These are phyloP conservation scores for Pleodorina starrii DNA, from an alignment of 139 green algal species.

Conservation along the genomic window DNA sequence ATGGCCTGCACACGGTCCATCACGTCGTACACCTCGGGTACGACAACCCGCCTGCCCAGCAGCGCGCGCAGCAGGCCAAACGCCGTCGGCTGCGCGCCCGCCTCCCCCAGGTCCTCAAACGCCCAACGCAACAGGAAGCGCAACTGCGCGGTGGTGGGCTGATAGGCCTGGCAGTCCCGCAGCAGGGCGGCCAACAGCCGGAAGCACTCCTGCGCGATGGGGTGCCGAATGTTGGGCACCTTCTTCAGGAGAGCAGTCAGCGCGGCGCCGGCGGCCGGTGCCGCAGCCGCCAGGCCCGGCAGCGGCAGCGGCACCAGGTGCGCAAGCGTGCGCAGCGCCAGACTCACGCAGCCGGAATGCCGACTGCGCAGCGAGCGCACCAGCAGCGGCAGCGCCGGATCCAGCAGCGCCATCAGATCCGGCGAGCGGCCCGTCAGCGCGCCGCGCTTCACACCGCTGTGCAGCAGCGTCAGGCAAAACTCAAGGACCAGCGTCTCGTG, in stretches of 20 bases:
- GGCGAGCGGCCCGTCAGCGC: slow-evolving; percentile 56
- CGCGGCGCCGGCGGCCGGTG: slow-evolving; percentile 55
- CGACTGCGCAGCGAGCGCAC: slow-evolving; percentile 66
- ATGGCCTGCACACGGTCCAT: slow-evolving; percentile 85
- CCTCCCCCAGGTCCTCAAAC: slow-evolving; percentile 78
- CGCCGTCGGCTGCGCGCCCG: slow-evolving; percentile 58
- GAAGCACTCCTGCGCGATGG: slow-evolving; percentile 68
- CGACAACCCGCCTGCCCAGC: slow-evolving; percentile 80
- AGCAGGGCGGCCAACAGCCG: slow-evolving; percentile 86
- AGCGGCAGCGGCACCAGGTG: slow-evolving; percentile 73
- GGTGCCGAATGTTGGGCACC: slow-evolving; percentile 67
- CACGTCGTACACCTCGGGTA: slow-evolving; percentile 94
- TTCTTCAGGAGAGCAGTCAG: slow-evolving; percentile 74
- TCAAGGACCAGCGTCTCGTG: slow-evolving; percentile 88
- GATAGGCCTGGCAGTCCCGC: slow-evolving; percentile 72
- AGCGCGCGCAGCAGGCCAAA: slow-evolving; percentile 88
- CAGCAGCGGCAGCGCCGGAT: slow-evolving; percentile 83
- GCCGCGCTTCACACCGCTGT: slow-evolving; percentile 43
- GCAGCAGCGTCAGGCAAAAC: slow-evolving; percentile 86
- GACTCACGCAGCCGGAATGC: slow-evolving; percentile 64
- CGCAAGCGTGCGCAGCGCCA: slow-evolving; percentile 72
- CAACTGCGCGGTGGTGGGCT: slow-evolving; percentile 77
- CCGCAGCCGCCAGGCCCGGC: slow-evolving; percentile 60
- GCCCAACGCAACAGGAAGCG: slow-evolving; percentile 83
- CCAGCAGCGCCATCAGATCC: slow-evolving; percentile 68